Evolutionary conservation across 2,329 filamentous ascomycete species (phyloP).

Genomic region (Zasmidium angulare): DNA sequence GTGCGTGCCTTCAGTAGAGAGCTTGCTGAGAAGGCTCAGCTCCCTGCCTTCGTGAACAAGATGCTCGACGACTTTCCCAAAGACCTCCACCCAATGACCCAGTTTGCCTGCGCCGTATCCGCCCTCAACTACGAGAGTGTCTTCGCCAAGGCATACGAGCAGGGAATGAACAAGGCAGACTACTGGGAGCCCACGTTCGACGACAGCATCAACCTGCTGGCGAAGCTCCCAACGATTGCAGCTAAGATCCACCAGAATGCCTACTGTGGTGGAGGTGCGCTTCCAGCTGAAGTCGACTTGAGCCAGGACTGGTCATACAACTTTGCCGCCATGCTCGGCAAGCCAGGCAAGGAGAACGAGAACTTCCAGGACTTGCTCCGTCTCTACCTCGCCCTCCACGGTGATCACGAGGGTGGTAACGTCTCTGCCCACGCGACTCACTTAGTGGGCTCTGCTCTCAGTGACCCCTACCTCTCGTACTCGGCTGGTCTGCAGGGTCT

Average conservation of each 20-base stretch:
- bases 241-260: constrained; percentile 97
- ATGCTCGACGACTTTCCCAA: constrained; percentile 88
- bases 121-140: constrained; percentile 93
- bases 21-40: constrained; percentile 78
- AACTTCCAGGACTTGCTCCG: constrained; percentile 94
- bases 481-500: constrained; percentile 93
- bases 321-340: constrained; percentile 94
- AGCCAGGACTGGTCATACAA: constrained; percentile 98
- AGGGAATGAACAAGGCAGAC: constrained; percentile 88
- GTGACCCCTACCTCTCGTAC: constrained; percentile 94
- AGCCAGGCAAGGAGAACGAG: constrained; percentile 81
- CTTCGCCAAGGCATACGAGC: constrained; percentile 90
- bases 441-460: constrained; percentile 89
- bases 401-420: constrained; percentile 97
- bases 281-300: constrained; percentile 74
- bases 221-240: constrained; percentile 93
- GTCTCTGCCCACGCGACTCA: constrained; percentile 95
- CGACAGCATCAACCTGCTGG: constrained; percentile 87
- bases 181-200: constrained; percentile 99
- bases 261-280: constrained; percentile 70
- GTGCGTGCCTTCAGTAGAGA: constrained; percentile 80
- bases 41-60: constrained; percentile 80
- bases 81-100: constrained; percentile 96
- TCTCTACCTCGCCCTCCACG: constrained; percentile 92
- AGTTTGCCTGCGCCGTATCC: constrained; percentile 91